A percentile compares a stretch with the other conserved stretches of the same genome.
phyloP scores from a whole-genome alignment of 73 alveolate species.

The Tetrahymena elliotti region DNA sequence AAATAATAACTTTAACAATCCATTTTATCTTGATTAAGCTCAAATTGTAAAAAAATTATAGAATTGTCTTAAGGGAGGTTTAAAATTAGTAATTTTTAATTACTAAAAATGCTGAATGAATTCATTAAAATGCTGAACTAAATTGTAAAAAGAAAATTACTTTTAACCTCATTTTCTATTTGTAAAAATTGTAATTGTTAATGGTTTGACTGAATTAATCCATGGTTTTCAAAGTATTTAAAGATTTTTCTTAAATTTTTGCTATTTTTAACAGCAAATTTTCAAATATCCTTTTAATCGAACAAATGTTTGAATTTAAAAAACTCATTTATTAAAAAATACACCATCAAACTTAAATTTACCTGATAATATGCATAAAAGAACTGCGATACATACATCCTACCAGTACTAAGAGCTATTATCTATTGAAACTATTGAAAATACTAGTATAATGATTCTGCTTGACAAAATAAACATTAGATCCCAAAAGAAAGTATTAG shows the following conservation, averaged over 20 bases:
- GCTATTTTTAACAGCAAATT: background rate
- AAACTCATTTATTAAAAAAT: too few relatives aligned
- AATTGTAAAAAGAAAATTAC: too few relatives aligned
- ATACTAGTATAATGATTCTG: background rate
- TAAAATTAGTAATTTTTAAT: too few relatives aligned
- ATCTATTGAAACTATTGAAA: background rate
- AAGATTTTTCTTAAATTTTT: background rate
- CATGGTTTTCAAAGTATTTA: background rate
- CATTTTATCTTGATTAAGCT: too few relatives aligned
- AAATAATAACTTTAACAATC: too few relatives aligned
- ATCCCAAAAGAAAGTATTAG: background rate
- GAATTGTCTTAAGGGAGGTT: too few relatives aligned
- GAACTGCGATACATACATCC: background rate
- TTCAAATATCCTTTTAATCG: background rate
- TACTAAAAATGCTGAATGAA: too few relatives aligned
- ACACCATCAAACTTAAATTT: background rate
- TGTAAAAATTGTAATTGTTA: too few relatives aligned
- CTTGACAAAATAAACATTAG: background rate
- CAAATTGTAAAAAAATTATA: too few relatives aligned
- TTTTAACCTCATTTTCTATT: too few relatives aligned
- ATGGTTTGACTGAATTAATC: background rate
- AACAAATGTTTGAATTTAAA: too few relatives aligned
- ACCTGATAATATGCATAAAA: background rate
- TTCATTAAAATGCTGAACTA: too few relatives aligned
- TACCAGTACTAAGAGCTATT: background rate